Evolutionary conservation across 345 rosid species (phyloP).

Genomic region (Litchi chinensis): DNA sequence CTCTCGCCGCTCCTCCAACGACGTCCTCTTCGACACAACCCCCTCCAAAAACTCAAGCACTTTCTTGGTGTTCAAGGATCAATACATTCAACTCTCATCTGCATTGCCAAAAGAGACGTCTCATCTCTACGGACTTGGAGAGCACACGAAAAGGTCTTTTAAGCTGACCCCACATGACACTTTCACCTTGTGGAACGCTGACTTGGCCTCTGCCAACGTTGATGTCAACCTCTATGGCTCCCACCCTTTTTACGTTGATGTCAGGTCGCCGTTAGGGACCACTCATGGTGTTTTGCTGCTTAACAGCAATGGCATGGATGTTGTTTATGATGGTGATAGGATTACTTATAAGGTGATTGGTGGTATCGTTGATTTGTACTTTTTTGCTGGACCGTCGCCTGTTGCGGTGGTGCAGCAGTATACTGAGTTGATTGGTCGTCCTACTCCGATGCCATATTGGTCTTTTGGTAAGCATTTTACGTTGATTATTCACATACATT

Average conservation of each 20-base stretch:
- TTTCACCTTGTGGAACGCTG: background rate
- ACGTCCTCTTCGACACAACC: background rate
- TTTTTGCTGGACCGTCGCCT: constrained; percentile 47
- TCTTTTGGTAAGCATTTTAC: constrained; percentile 30
- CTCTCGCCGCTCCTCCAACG: background rate
- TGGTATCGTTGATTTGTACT: constrained; percentile 44
- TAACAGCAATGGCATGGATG: constrained; percentile 35
- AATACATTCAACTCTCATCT: constrained; percentile 2
- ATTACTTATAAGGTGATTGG: constrained; percentile 50
- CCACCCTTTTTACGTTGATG: background rate
- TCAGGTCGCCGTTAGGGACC: background rate
- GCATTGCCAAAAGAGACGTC: background rate
- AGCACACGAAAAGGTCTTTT: background rate
- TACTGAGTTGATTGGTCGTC: constrained; percentile 49
- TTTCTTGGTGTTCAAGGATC: background rate
- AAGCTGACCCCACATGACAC: background rate
- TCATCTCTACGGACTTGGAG: constrained; percentile 4
- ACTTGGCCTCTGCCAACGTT: background rate
- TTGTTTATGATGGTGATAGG: constrained; percentile 39
- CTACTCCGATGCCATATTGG: constrained; percentile 62
- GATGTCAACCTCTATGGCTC: background rate
- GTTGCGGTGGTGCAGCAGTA: constrained; percentile 45
- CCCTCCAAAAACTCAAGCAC: background rate
- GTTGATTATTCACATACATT: no score
- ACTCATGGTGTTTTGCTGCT: constrained; percentile 40